Evolutionary conservation across 345 rosid genomes (phyloP).

Genomic region (Salix viminalis): DNA sequence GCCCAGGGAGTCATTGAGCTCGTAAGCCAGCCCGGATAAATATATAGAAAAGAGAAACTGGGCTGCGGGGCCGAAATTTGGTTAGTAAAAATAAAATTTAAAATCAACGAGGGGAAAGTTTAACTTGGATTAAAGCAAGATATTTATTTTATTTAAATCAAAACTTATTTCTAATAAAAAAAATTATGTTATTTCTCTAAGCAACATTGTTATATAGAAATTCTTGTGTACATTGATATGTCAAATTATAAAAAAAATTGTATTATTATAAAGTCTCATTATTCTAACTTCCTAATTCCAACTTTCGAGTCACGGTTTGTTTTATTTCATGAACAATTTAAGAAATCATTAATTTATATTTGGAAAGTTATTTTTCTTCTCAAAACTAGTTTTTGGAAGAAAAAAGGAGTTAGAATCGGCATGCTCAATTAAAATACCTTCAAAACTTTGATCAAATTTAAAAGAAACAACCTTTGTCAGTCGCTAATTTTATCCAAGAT

Average conservation of each 20-base stretch:
- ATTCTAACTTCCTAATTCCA: too few relatives aligned
- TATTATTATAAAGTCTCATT: too few relatives aligned
- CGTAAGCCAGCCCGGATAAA: not conserved
- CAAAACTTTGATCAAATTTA: not conserved
- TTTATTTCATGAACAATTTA: too few relatives aligned
- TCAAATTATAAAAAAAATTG: too few relatives aligned
- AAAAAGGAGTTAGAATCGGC: not conserved
- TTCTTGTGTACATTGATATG: too few relatives aligned
- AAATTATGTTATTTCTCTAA: too few relatives aligned
- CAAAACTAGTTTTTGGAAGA: not conserved
- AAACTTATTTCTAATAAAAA: not conserved
- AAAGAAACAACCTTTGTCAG: not conserved
- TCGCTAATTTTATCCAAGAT: too few relatives aligned
- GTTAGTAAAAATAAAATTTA: not conserved
- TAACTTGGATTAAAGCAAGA: not conserved
- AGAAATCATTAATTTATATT: too few relatives aligned
- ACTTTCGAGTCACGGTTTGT: too few relatives aligned
- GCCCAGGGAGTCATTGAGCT: not conserved
- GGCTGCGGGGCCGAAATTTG: not conserved
- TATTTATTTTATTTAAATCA: not conserved
- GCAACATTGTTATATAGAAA: too few relatives aligned
- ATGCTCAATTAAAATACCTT: not conserved
- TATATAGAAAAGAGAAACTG: not conserved
- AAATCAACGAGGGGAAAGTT: not conserved
- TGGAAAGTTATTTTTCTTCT: too few relatives aligned